These are phyloP conservation scores for Rhododendron molle DNA, from an alignment of 148 eudicot species.

Conservation along the genomic window DNA sequence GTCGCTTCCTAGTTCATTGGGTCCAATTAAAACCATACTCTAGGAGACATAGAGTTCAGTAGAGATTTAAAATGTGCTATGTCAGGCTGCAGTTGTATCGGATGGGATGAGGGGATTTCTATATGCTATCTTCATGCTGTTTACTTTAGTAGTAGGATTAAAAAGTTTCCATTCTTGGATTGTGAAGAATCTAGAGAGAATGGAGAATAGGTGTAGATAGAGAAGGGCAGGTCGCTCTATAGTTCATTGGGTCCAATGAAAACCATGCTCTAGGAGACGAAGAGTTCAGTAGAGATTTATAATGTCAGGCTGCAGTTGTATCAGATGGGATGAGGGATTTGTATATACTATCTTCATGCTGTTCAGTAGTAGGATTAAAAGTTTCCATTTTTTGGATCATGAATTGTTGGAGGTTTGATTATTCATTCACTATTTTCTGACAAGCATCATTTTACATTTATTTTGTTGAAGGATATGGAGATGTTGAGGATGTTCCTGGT, in stretches of 20 bases:
- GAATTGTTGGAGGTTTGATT: not conserved
- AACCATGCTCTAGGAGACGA: not conserved
- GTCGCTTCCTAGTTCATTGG: too few relatives aligned
- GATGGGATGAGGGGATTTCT: not conserved
- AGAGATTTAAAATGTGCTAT: not conserved
- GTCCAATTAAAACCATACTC: not conserved
- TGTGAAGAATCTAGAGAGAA: not conserved
- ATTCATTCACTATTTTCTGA: constrained; percentile 13
- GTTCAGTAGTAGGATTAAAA: not conserved
- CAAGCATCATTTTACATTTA: constrained; percentile 5
- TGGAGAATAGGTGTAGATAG: not conserved
- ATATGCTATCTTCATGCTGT: not conserved
- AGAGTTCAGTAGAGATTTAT: not conserved
- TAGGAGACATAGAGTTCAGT: not conserved
- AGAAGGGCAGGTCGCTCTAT: not conserved
- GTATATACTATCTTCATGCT: not conserved
- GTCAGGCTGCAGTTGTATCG: not conserved
- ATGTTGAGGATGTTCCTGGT: constrained; percentile 58
- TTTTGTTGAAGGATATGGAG: constrained; percentile 42
- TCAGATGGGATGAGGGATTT: not conserved
- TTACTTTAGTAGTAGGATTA: not conserved
- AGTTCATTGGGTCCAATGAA: not conserved
- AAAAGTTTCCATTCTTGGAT: not conserved
- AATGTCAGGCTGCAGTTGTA: not conserved
- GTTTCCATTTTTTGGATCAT: not conserved